These are phyloP conservation scores for Metroxylon sagu DNA, from an alignment of 176 grass and related monocot species.

Conservation along the genomic window DNA sequence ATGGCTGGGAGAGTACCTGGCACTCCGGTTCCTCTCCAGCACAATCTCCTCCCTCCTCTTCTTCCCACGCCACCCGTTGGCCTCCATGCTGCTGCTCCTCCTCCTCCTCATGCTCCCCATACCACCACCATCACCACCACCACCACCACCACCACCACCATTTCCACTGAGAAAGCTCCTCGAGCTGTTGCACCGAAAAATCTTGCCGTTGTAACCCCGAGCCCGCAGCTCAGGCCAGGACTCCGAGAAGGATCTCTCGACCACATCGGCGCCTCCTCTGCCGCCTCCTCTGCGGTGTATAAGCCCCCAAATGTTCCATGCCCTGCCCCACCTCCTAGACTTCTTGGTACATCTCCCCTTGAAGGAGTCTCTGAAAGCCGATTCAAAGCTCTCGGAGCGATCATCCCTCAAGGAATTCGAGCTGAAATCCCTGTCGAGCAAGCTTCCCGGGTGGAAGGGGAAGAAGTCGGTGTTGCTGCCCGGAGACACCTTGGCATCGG, in stretches of 20 bases:
- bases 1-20: slow-evolving; percentile 63
- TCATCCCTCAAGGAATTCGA: slow-evolving; percentile 84
- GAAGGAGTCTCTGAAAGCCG: slow-evolving; percentile 37
- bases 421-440: slow-evolving; percentile 75
- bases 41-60: slow-evolving; percentile 37
- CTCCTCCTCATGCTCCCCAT: slow-evolving; percentile 51
- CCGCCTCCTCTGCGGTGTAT: slow-evolving; percentile 47
- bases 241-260: slow-evolving; percentile 75
- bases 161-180: slow-evolving; percentile 93
- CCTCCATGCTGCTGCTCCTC: slow-evolving; percentile 42
- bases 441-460: slow-evolving; percentile 54
- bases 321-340: slow-evolving; percentile 66
- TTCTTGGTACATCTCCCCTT: slow-evolving; percentile 47
- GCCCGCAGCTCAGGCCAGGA: slow-evolving; percentile 57
- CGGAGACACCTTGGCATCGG: slow-evolving; percentile 36
- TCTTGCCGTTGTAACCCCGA: slow-evolving; percentile 34
- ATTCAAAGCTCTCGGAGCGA: slow-evolving; percentile 75
- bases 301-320: slow-evolving; percentile 82
- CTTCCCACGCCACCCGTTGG: slow-evolving; percentile 16
- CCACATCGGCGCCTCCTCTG: slow-evolving; percentile 42
- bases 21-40: slow-evolving; percentile 74
- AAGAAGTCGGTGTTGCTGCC: slow-evolving; percentile 77
- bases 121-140: slow-evolving; percentile 57
- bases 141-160: slow-evolving; percentile 62
- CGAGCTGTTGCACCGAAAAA: slow-evolving; percentile 60